Base-by-base conservation (phyloP, 2,329 filamentous ascomycete genomes). In the Chaetothyriales sp. region DNA sequence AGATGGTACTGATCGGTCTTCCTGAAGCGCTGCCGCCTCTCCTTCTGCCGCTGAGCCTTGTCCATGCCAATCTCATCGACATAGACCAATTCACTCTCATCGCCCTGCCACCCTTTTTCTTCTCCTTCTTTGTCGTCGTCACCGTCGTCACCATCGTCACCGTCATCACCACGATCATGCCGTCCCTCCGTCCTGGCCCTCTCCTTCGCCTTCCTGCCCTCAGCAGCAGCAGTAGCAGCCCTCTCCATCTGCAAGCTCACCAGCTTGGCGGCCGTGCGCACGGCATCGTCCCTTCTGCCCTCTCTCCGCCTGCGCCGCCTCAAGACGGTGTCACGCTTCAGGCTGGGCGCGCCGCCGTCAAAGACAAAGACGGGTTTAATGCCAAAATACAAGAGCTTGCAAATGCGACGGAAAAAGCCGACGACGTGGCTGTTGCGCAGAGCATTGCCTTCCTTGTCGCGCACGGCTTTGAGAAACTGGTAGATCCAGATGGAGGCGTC, bases 401-500 rank as follows among this genome's bases (percentile, higher is more conserved):
- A 98, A 66, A 98, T 95, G 55, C 92, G 83, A 49, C 92, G 86
- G 70, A 98, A 98, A 78, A 98, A 98, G 43, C 94, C 92, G 44
- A 98, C 87, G 37, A 98, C 81, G 64, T 98, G 92, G 28, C 87
- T 90, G 71, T 95, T 98, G 58, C 89, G 87, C 49, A 98, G 76
- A 1, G 92, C 92, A 65, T 98, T 95, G 50, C 92, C 92, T 69
- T 98, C 92, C 64, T 97, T 95, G 70, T 98, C 92, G 62, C 92
- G 89, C 9, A 98, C 92, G 8, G 94, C 92, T 72, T 98, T 98
- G 62, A 98, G 81, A 64, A 98, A 98, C 66, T 98, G 92, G 75
- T 98, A 98, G 62, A 98, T 97, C 92, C 92, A 98, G 66, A 98
- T 98, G 10, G 89, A 95, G 53, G 94, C 92, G 70, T 98, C 92